A percentile compares a stretch with the other conserved stretches of the same genome.
These are phyloP conservation scores for Globisporangium mamillatum DNA, from an alignment of 352 stramenopile species.

Conservation along the genomic window DNA sequence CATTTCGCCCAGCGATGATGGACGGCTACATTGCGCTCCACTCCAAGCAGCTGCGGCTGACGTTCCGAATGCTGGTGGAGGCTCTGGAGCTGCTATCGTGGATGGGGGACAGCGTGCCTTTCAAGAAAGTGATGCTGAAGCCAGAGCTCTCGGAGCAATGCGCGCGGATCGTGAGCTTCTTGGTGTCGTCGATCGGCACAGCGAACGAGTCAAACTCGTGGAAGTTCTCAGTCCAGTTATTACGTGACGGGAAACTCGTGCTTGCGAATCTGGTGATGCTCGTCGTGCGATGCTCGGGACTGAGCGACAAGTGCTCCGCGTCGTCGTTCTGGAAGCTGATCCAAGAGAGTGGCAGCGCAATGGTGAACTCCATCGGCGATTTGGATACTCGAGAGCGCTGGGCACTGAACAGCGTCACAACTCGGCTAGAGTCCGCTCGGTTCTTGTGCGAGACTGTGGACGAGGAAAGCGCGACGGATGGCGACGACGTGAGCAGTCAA, in stretches of 20 bases:
- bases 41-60: slow-evolving; percentile 63
- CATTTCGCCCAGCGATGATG: slow-evolving; percentile 54
- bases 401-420: slow-evolving; percentile 47
- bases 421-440: slow-evolving; percentile 53
- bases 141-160: slow-evolving; percentile 60
- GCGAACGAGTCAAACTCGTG: slow-evolving; percentile 42
- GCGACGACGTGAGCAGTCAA: slow-evolving; percentile 11
- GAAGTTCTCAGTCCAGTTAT: slow-evolving; percentile 46
- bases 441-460: slow-evolving; percentile 39
- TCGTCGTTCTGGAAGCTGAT: slow-evolving; percentile 68
- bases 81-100: slow-evolving; percentile 63
- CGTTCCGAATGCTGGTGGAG: slow-evolving; percentile 61
- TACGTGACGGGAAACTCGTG: slow-evolving; percentile 54
- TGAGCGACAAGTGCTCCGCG: slow-evolving; percentile 32
- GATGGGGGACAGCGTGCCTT: slow-evolving; percentile 43
- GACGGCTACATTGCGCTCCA: slow-evolving; percentile 67
- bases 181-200: slow-evolving; percentile 42
- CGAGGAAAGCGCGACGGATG: slow-evolving; percentile 17
- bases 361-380: slow-evolving; percentile 56
- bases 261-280: slow-evolving; percentile 62
- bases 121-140: slow-evolving; percentile 48
- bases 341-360: slow-evolving; percentile 40
- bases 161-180: slow-evolving; percentile 60
- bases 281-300: slow-evolving; percentile 49
- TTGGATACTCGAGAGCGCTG: slow-evolving; percentile 62